These are phyloP conservation scores for Angomonas deanei DNA, from an alignment of 208 protist species.

Conservation along the genomic window DNA sequence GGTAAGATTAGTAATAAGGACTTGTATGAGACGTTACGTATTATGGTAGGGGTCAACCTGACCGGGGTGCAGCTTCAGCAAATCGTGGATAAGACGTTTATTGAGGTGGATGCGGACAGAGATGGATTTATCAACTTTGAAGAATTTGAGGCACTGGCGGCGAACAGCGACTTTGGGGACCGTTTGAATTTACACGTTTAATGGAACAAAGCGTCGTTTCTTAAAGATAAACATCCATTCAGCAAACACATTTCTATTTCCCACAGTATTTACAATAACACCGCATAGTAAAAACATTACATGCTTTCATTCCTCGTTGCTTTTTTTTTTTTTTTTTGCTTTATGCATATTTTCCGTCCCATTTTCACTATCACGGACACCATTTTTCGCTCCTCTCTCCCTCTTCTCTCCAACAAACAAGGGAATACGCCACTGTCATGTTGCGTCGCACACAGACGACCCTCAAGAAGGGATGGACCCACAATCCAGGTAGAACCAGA, in stretches of 20 bases:
- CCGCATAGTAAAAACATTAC: background rate
- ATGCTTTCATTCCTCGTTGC: background rate
- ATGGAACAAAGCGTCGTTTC: background rate
- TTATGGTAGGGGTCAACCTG: slow-evolving; percentile 92
- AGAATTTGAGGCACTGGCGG: slow-evolving; percentile 84
- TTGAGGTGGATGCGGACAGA: slow-evolving; percentile 83
- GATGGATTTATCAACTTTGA: slow-evolving; percentile 92
- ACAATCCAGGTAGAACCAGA: slow-evolving; percentile 70
- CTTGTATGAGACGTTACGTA: slow-evolving; percentile 87
- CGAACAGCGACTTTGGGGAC: slow-evolving; percentile 71
- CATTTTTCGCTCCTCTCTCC: too few species aligned
- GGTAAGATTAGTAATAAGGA: slow-evolving; percentile 93
- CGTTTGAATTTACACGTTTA: slow-evolving; percentile 84
- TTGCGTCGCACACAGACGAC: slow-evolving; percentile 45
- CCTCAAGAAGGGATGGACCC: slow-evolving; percentile 87
- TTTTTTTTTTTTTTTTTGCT: slow-evolving; percentile 8
- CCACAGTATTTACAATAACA: background rate
- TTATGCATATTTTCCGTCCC: slow-evolving; percentile 3
- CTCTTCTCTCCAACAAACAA: background rate
- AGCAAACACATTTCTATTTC: slow-evolving; percentile 8
- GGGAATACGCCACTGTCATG: slow-evolving; percentile 27
- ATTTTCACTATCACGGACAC: too few species aligned
- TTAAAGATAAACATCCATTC: background rate
- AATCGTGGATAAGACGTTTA: slow-evolving; percentile 95
- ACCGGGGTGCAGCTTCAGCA: slow-evolving; percentile 91